Evolutionary conservation across 805 yeast genomes (phyloP).

Genomic region (Zygosaccharomyces siamensis): DNA sequence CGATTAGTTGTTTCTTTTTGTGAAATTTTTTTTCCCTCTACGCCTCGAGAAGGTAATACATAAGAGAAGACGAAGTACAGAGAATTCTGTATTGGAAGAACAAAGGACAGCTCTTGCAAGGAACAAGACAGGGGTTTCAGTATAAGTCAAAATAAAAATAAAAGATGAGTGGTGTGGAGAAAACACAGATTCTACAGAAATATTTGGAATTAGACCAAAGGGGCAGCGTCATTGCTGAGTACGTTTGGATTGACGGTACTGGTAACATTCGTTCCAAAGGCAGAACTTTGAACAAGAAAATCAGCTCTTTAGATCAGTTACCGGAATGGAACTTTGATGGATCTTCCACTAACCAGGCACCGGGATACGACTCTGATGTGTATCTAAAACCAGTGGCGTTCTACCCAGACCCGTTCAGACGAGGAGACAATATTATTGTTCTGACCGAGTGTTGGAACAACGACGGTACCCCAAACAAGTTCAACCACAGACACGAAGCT

Average conservation of each 20-base stretch:
- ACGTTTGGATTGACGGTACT: constrained; percentile 94
- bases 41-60: background rate
- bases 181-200: constrained; percentile 77
- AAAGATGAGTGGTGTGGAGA: constrained; percentile 36
- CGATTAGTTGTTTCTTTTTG: constrained; percentile 1
- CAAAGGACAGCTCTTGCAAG: too few species aligned
- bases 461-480: constrained; percentile 98
- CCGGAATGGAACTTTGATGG: constrained; percentile 99
- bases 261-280: constrained; percentile 93
- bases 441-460: constrained; percentile 96
- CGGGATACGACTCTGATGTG: constrained; percentile 94
- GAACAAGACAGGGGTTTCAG: background rate
- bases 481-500: constrained; percentile 96
- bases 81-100: too few species aligned
- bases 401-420: constrained; percentile 96
- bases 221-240: constrained; percentile 88
- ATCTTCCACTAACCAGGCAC: constrained; percentile 97
- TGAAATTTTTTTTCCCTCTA: background rate
- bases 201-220: constrained; percentile 79
- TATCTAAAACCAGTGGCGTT: constrained; percentile 92
- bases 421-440: constrained; percentile 94
- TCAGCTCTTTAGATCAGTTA: constrained; percentile 72
- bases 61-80: too few species aligned
- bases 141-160: background rate
- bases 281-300: constrained; percentile 69